Evolutionary conservation across 805 yeast species (phyloP).

Genomic region (Ogataea henricii): DNA sequence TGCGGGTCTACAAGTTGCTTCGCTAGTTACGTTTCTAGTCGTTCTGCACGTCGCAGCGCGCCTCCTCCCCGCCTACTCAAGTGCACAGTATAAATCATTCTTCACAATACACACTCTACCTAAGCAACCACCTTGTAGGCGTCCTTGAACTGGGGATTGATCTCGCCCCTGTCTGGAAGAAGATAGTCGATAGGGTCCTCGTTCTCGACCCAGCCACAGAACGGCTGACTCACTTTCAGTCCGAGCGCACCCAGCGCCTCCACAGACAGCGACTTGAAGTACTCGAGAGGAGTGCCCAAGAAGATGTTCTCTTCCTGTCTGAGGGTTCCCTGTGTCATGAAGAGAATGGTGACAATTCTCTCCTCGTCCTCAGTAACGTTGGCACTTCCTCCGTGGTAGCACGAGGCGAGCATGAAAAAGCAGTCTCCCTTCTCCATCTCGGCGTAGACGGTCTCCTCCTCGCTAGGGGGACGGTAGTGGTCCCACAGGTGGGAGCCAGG

Average conservation of each 20-base stretch:
- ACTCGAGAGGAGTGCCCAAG: conserved; percentile 18
- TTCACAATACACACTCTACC: too few species aligned
- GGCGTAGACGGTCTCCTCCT: conserved; percentile 21
- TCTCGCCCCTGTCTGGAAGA: not conserved
- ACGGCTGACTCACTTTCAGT: conserved; percentile 13
- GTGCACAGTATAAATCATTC: too few species aligned
- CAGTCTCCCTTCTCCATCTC: conserved; percentile 31
- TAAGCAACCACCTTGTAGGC: not conserved
- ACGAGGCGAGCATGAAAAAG: conserved; percentile 26
- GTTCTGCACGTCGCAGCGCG: too few species aligned
- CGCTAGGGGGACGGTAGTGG: conserved; percentile 20
- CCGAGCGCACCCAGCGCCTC: conserved; percentile 15
- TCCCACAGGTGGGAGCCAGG: conserved; percentile 37
- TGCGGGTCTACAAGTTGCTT: too few species aligned
- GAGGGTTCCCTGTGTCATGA: conserved; percentile 24
- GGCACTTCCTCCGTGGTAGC: conserved; percentile 30
- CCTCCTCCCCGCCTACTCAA: too few species aligned
- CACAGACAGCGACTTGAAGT: conserved; percentile 14
- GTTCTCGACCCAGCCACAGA: conserved; percentile 7
- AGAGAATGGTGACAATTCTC: conserved; percentile 19
- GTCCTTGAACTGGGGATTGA: conserved; percentile 4
- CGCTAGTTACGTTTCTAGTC: too few species aligned
- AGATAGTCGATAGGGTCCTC: conserved; percentile 4
- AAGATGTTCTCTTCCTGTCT: conserved; percentile 32
- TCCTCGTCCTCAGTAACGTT: conserved; percentile 27